phyloP scores from a whole-genome alignment of 2,329 filamentous ascomycete genomes.

The Aspergillus tubingensis region DNA sequence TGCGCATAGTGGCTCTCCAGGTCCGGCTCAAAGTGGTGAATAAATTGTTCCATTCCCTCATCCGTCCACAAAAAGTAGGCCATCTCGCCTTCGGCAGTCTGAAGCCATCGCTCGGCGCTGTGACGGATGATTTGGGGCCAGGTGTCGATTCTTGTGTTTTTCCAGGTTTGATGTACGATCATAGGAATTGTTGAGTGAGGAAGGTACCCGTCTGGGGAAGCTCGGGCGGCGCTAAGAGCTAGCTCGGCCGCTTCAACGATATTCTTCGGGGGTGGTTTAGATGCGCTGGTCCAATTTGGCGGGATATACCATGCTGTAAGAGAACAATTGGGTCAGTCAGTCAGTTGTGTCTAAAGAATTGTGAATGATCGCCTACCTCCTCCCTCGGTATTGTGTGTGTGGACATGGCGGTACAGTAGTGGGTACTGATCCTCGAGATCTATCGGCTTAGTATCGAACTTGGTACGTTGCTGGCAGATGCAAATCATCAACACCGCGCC shows the following conservation, averaged over 20 bases:
- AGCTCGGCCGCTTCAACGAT: constrained; percentile 33
- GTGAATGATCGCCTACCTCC: no score
- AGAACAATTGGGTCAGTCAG: no score
- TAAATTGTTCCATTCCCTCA: constrained; percentile 29
- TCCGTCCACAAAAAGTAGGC: constrained; percentile 41
- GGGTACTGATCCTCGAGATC: no score
- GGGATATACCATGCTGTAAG: constrained; percentile 18
- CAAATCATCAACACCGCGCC: no score
- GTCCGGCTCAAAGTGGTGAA: constrained; percentile 29
- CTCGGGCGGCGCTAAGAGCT: constrained; percentile 22
- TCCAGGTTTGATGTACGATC: constrained; percentile 38
- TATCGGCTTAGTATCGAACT: no score
- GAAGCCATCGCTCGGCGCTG: constrained; percentile 34
- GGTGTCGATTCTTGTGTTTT: constrained; percentile 25
- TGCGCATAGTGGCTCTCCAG: constrained; percentile 24
- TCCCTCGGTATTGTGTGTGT: no score
- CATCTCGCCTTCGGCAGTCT: constrained; percentile 26
- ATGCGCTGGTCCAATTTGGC: constrained; percentile 2
- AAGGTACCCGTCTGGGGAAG: constrained; percentile 17
- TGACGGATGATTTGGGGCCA: constrained; percentile 28
- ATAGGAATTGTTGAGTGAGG: constrained; percentile 31
- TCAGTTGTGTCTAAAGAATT: no score
- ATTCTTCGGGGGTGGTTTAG: constrained; percentile 5
- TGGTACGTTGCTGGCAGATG: no score
- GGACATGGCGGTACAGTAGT: no score